These are phyloP conservation scores for Urochloa ruziziensis DNA, from an alignment of 176 grass and related monocot genomes.

Conservation along the genomic window DNA sequence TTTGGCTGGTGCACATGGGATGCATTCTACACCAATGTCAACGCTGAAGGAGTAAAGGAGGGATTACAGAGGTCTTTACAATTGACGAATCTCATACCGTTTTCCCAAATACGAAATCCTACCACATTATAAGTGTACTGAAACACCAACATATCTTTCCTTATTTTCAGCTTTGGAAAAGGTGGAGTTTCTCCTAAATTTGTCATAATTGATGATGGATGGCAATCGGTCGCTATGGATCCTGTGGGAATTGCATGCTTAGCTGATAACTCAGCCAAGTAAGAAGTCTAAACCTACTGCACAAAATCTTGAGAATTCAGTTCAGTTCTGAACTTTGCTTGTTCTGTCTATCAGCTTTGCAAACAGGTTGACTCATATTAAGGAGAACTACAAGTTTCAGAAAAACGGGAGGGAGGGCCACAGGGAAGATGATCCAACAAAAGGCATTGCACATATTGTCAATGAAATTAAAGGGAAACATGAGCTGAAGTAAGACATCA, in stretches of 20 bases:
- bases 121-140: not conserved
- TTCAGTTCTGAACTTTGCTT: not conserved
- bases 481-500: conserved; percentile 55
- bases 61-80: conserved; percentile 66
- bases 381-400: conserved; percentile 93
- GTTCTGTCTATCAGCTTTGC: conserved; percentile 62
- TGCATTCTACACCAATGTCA: conserved; percentile 84
- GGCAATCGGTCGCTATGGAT: conserved; percentile 78
- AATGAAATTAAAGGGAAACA: conserved; percentile 71
- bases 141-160: not conserved
- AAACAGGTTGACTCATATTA: conserved; percentile 85
- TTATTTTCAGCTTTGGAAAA: conserved; percentile 49
- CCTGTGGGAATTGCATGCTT: conserved; percentile 39
- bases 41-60: conserved; percentile 57
- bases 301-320: not conserved
- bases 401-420: conserved; percentile 61
- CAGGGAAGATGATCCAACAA: conserved; percentile 58
- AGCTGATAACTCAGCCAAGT: conserved; percentile 80
- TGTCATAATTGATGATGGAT: conserved; percentile 84
- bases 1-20: conserved; percentile 99
- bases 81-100: not conserved
- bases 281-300: conserved; percentile 8
- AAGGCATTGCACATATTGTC: conserved; percentile 58
- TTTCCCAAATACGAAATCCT: conserved; percentile 5
- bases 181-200: conserved; percentile 71